Evolutionary conservation across 2,329 filamentous ascomycete genomes (phyloP).

Genomic region (Phialophora tarda): DNA sequence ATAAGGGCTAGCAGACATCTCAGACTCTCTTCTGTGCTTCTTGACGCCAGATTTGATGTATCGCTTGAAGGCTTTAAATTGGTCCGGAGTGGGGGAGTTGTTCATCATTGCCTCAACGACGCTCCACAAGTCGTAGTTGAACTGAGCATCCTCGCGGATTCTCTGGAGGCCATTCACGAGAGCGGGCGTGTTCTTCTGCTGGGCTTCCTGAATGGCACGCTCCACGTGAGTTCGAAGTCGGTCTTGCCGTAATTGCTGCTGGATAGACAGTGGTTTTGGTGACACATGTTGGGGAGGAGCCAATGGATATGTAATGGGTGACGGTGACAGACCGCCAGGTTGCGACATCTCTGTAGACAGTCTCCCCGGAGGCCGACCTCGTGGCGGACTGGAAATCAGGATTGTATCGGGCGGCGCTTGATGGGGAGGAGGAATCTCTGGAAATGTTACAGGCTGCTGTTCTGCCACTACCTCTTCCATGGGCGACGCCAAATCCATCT

Average conservation of each 20-base stretch:
- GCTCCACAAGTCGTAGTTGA: slow-evolving; percentile 35
- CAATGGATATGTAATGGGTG: slow-evolving; percentile 25
- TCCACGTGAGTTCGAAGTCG: slow-evolving; percentile 36
- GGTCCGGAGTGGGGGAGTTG: slow-evolving; percentile 35
- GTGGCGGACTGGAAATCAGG: slow-evolving; percentile 38
- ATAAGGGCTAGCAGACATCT: slow-evolving; percentile 32
- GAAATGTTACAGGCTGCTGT: slow-evolving; percentile 28
- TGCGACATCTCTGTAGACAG: slow-evolving; percentile 36
- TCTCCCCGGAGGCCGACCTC: slow-evolving; percentile 37
- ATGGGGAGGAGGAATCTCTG: slow-evolving; percentile 22
- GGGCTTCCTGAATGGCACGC: slow-evolving; percentile 34
- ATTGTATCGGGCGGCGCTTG: slow-evolving; percentile 28
- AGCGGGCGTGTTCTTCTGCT: slow-evolving; percentile 32
- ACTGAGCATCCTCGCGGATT: slow-evolving; percentile 34
- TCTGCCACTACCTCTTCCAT: slow-evolving; percentile 15
- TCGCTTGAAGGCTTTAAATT: slow-evolving; percentile 39
- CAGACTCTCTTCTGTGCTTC: slow-evolving; percentile 29
- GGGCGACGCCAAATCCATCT: slow-evolving; percentile 33
- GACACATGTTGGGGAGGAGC: slow-evolving; percentile 28
- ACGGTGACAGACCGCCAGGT: slow-evolving; percentile 26
- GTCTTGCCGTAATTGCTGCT: slow-evolving; percentile 38
- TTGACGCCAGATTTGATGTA: slow-evolving; percentile 40
- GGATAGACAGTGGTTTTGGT: slow-evolving; percentile 36
- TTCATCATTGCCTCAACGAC: slow-evolving; percentile 38
- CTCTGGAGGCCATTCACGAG: slow-evolving; percentile 36